These are phyloP conservation scores for Cyclospora cayetanensis DNA, from an alignment of 169 alveolate species.

Conservation along the genomic window DNA sequence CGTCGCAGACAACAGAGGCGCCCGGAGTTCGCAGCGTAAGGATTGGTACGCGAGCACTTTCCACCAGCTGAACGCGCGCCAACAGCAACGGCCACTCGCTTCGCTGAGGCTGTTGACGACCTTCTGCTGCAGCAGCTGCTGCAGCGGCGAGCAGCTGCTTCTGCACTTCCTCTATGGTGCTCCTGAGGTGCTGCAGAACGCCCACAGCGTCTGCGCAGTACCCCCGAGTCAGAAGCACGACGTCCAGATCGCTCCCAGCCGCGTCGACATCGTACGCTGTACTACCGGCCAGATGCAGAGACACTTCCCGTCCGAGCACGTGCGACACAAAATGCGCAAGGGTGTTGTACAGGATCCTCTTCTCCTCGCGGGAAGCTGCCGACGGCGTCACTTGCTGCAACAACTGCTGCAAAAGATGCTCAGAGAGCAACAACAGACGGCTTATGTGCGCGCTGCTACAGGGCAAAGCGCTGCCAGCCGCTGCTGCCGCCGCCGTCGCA, in stretches of 20 bases:
- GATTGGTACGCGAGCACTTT: conserved; percentile 91
- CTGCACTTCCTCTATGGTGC: conserved; percentile 74
- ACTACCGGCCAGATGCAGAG: conserved; percentile 82
- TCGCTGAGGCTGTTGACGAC: conserved; percentile 46
- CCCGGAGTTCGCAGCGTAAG: conserved; percentile 82
- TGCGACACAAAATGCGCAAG: conserved; percentile 74
- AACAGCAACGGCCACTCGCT: conserved; percentile 70
- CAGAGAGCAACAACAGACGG: conserved; percentile 50
- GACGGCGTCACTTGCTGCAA: conserved; percentile 68
- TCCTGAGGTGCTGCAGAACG: conserved; percentile 77
- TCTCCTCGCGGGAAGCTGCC: conserved; percentile 52
- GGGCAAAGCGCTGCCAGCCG: background rate
- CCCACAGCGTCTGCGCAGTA: conserved; percentile 74
- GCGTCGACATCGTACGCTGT: conserved; percentile 86
- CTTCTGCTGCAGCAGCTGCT: background rate
- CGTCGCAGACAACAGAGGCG: conserved; percentile 86
- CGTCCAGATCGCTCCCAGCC: conserved; percentile 81
- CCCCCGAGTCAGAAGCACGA: conserved; percentile 74
- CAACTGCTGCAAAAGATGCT: conserved; percentile 66
- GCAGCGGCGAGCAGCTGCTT: conserved; percentile 10
- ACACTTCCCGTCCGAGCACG: conserved; percentile 75
- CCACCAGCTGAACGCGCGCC: conserved; percentile 84
- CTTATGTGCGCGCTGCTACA: conserved; percentile 14
- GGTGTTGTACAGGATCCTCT: conserved; percentile 40
- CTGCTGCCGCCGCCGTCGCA: background rate